Evolutionary conservation across 2,329 filamentous ascomycete species (phyloP).

Genomic region (Neonectria coccinea): DNA sequence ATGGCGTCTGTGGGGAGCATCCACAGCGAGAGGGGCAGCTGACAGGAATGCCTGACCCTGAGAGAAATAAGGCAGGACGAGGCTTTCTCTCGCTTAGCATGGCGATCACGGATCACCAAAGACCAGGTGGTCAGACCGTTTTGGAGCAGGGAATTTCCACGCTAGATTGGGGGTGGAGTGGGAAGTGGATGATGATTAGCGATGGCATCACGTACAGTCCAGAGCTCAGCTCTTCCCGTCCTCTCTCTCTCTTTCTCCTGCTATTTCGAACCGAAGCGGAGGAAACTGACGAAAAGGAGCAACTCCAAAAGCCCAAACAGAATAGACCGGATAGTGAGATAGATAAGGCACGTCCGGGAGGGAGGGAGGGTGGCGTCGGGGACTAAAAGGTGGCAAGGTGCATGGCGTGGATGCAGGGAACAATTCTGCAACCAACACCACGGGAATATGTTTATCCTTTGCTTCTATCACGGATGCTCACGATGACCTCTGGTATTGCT

Average conservation of each 20-base stretch:
- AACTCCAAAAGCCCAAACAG: neutral
- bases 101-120: neutral
- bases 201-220: neutral
- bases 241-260: neutral
- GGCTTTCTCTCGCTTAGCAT: too few relatives aligned
- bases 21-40: neutral
- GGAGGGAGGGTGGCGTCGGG: neutral
- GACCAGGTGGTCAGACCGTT: neutral
- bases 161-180: neutral
- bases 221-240: neutral
- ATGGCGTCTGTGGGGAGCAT: neutral
- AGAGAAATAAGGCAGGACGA: neutral
- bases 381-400: neutral
- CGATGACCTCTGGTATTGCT: too few relatives aligned
- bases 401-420: slow-evolving; percentile 1
- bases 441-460: neutral
- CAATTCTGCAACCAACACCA: neutral
- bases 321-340: neutral
- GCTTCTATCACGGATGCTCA: too few relatives aligned
- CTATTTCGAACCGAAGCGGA: too few relatives aligned
- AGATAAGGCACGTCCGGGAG: neutral
- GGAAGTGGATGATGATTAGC: neutral
- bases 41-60: neutral
- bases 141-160: neutral
- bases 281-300: neutral